A percentile compares a stretch with the other conserved stretches of the same genome.
phyloP scores from a whole-genome alignment of 1,139 yeast genomes.

The Scheffersomyces cryptocercus region DNA sequence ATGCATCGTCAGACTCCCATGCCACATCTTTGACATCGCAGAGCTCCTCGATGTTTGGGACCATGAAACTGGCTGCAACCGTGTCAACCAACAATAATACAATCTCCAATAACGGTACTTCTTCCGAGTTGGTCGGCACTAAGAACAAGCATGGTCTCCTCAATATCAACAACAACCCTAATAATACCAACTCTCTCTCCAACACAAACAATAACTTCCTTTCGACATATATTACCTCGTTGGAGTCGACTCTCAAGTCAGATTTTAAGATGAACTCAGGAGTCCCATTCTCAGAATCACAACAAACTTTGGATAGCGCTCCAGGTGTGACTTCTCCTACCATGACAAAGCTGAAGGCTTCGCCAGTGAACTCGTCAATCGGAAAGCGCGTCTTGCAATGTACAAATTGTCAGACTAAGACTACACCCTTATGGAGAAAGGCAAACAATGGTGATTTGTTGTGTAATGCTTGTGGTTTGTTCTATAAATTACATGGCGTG shows the following conservation, averaged over 20 bases:
- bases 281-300: neutral
- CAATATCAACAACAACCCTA: neutral
- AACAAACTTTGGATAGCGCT: conserved; percentile 4
- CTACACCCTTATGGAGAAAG: conserved; percentile 51
- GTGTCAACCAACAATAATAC: conserved; percentile 2
- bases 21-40: conserved; percentile 14
- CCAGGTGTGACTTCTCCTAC: conserved; percentile 3
- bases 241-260: conserved; percentile 37
- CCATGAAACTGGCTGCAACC: conserved; percentile 8
- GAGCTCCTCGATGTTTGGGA: conserved; percentile 12
- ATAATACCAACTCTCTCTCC: neutral
- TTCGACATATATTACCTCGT: conserved; percentile 41
- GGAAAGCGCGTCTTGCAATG: conserved; percentile 35
- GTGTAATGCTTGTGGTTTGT: conserved; percentile 52
- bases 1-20: conserved; percentile 10
- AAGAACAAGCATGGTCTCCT: neutral
- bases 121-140: neutral
- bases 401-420: conserved; percentile 46
- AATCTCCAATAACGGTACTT: too few species aligned
- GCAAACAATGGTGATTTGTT: conserved; percentile 45
- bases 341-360: conserved; percentile 6
- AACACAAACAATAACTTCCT: conserved; percentile 24
- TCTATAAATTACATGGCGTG: conserved; percentile 48
- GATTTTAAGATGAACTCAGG: conserved; percentile 17
- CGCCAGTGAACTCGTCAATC: neutral